Evolutionary conservation across 164 flowering plant genomes (phyloP), one percentile per base, ranked within the genome.

Genomic region (Vitis amurensis): DNA sequence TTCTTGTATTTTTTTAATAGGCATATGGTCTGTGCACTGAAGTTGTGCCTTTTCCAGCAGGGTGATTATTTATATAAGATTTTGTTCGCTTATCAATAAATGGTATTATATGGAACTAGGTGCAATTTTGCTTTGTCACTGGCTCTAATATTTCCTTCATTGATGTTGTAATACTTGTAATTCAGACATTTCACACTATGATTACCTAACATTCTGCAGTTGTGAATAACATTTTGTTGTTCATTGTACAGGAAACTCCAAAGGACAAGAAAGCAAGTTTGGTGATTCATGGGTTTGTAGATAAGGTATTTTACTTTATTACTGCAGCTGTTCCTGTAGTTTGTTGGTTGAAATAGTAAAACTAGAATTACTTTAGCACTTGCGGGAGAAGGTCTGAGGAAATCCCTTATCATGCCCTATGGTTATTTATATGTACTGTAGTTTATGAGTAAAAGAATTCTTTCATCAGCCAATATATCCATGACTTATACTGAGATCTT

Each of bases 251-350:
- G 99, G 78, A 83, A 83, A 95, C 98, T 67, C 99, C 99, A 7
- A 95, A 95, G 88, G 99, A 95, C 85, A 90, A 90, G 85, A 91
- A 95, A 78, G 98, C 99, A 68, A 85, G 82, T 78, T 74, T 95
- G 81, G 92, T 95, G 67, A 91, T 95, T 52, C 98, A 84, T 81
- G 99, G 91, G 50, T 79, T 77, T 66, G 97, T 90, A 13, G 99
- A 95, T 75, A 87, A 91, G 99, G 99, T 95, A 86, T 30, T 62
- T 16, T 23, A 17, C 1, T 63, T 69, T 51, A 16, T 47, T 15
- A 12, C 47, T 31, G 15, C 19, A 58, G 4, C 44, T 37, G 44
- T 37, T 37, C 44, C 44, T 6, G 44, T 4, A 37, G 7, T 37
- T 37, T 17, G 27, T 57, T 17, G 17, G 2, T 17, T 57, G 60